Evolutionary conservation across 2,329 filamentous ascomycete species (phyloP).

Genomic region (Hypoxylon sp.): DNA sequence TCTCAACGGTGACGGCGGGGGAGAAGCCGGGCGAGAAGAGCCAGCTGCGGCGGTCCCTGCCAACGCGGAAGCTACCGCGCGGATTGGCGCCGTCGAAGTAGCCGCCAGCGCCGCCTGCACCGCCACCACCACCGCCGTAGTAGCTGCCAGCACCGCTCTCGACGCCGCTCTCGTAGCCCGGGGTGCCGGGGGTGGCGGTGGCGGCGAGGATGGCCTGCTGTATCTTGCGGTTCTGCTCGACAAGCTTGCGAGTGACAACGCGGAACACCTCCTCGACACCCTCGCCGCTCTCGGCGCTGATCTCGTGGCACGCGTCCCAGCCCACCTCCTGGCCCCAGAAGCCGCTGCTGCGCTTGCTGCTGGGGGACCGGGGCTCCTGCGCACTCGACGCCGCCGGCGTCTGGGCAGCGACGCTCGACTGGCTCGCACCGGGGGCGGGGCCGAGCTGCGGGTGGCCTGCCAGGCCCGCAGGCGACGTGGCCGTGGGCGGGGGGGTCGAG

Average conservation of each 20-base stretch:
- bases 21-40: slow-evolving; percentile 63
- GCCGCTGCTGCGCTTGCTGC: slow-evolving; percentile 72
- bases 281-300: slow-evolving; percentile 91
- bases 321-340: slow-evolving; percentile 94
- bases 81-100: slow-evolving; percentile 62
- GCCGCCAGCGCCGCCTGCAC: slow-evolving; percentile 30
- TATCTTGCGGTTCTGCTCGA: slow-evolving; percentile 70
- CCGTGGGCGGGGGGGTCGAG: slow-evolving; percentile 72
- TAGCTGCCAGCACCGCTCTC: slow-evolving; percentile 48
- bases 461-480: slow-evolving; percentile 52
- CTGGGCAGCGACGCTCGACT: slow-evolving; percentile 39
- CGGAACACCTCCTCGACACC: slow-evolving; percentile 97
- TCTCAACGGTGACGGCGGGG: slow-evolving; percentile 61
- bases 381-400: slow-evolving; percentile 48
- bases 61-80: slow-evolving; percentile 63
- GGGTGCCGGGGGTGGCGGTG: slow-evolving; percentile 58
- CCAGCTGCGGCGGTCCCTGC: slow-evolving; percentile 66
- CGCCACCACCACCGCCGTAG: slow-evolving; percentile 62
- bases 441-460: slow-evolving; percentile 38
- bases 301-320: slow-evolving; percentile 98
- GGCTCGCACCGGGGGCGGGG: slow-evolving; percentile 40
- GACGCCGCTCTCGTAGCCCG: slow-evolving; percentile 52
- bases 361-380: slow-evolving; percentile 64
- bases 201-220: slow-evolving; percentile 66
- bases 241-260: slow-evolving; percentile 68